Evolutionary conservation across 2,329 filamentous ascomycete genomes (phyloP).

Genomic region (Sclerotinia minor): DNA sequence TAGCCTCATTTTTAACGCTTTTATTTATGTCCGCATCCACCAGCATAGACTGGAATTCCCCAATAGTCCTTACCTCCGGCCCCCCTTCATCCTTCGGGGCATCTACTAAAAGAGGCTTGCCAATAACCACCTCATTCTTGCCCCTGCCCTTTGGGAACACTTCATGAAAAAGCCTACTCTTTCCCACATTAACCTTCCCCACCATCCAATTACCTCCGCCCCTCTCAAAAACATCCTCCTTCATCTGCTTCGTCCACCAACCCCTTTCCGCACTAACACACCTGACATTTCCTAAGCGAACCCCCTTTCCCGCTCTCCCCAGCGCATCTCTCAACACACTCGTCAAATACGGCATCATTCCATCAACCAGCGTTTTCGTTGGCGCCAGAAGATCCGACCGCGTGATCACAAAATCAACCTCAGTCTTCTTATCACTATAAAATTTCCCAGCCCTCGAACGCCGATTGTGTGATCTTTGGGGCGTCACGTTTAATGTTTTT

Average conservation of each 20-base stretch:
- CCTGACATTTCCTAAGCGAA: conserved; percentile 84
- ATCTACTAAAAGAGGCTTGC: conserved; percentile 3
- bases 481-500: conserved; percentile 67
- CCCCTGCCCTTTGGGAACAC: conserved; percentile 76
- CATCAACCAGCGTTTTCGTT: conserved; percentile 78
- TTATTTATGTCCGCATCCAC: neutral
- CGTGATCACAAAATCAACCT: conserved; percentile 89
- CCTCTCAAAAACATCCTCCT: conserved; percentile 78
- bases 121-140: conserved; percentile 26
- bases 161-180: conserved; percentile 85
- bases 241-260: conserved; percentile 90
- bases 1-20: neutral
- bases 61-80: neutral
- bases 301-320: conserved; percentile 62
- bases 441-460: conserved; percentile 69
- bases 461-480: conserved; percentile 77
- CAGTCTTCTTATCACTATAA: conserved; percentile 65
- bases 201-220: conserved; percentile 94
- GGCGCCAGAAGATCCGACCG: conserved; percentile 83
- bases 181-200: conserved; percentile 97
- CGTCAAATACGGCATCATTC: conserved; percentile 80
- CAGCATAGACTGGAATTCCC: neutral
- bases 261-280: conserved; percentile 82
- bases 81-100: neutral
- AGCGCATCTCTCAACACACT: conserved; percentile 76